Evolutionary conservation across 768 basidiomycete species (phyloP).

Genomic region (Phylloporus rhodoxanthus): DNA sequence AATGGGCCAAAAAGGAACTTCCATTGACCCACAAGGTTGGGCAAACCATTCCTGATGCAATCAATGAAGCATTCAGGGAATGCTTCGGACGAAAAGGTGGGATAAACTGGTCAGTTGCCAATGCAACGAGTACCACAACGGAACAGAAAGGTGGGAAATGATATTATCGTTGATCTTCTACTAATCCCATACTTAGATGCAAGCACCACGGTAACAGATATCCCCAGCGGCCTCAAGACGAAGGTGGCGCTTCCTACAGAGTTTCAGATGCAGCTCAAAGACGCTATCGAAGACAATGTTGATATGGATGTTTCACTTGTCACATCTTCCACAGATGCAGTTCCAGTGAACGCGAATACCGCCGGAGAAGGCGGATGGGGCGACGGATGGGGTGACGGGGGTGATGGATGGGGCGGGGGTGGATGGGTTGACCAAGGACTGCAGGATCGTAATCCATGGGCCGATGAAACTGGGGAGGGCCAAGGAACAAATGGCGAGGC

Average conservation of each 20-base stretch:
- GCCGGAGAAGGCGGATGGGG: conserved; percentile 1
- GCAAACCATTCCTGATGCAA: conserved; percentile 36
- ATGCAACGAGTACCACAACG: conserved; percentile 1
- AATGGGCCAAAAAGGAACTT: conserved; percentile 38
- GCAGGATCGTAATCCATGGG: conserved; percentile 14
- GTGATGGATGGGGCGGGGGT: conserved; percentile 11
- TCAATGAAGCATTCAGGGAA: conserved; percentile 44
- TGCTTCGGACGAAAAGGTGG: conserved; percentile 47
- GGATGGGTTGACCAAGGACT: conserved; percentile 11
- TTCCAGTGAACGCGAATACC: neutral
- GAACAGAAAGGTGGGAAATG: conserved; percentile 8
- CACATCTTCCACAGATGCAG: neutral
- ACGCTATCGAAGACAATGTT: conserved; percentile 25
- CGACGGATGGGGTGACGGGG: neutral
- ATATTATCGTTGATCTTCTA: neutral
- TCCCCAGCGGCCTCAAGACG: conserved; percentile 10
- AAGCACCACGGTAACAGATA: conserved; percentile 13
- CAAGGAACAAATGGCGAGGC: conserved; percentile 4
- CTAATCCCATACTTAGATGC: conserved; percentile 12
- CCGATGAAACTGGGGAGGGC: conserved; percentile 4
- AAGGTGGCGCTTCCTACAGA: conserved; percentile 21
- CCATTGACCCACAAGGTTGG: conserved; percentile 38
- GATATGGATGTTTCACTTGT: conserved; percentile 16
- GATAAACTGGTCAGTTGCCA: conserved; percentile 28
- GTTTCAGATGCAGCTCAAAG: conserved; percentile 22